A percentile compares a stretch with the other conserved stretches of the same genome.
phyloP scores from a whole-genome alignment of 768 basidiomycete species.

The Lactarius psammicola region DNA sequence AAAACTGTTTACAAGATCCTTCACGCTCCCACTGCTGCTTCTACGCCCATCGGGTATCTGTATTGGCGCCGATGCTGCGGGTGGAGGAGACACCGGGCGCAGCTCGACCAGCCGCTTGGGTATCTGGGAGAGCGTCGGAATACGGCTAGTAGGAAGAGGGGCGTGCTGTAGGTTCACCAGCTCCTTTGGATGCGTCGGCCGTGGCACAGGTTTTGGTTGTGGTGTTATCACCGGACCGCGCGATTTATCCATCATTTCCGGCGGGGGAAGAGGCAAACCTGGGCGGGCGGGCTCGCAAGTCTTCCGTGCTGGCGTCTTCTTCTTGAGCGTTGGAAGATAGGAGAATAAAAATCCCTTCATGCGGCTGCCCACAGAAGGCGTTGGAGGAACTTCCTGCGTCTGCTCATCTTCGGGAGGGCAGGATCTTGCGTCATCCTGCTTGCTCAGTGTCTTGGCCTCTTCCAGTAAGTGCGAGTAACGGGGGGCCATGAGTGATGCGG shows the following conservation, averaged over 20 bases:
- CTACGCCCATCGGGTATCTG: conserved; percentile 43
- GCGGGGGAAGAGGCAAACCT: conserved; percentile 56
- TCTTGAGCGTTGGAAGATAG: conserved; percentile 54
- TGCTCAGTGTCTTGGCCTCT: conserved; percentile 46
- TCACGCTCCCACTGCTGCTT: conserved; percentile 69
- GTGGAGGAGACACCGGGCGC: conserved; percentile 45
- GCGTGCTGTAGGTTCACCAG: conserved; percentile 60
- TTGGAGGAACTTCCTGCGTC: conserved; percentile 22
- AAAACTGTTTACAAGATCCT: conserved; percentile 64
- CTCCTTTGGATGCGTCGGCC: conserved; percentile 56
- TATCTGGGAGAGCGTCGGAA: conserved; percentile 42
- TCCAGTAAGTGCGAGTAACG: conserved; percentile 58
- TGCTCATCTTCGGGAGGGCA: neutral
- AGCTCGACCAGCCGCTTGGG: conserved; percentile 60
- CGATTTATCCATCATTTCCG: conserved; percentile 47
- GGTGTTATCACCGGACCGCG: conserved; percentile 63
- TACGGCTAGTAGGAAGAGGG: conserved; percentile 40
- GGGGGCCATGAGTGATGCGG: conserved; percentile 49
- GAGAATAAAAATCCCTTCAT: conserved; percentile 60
- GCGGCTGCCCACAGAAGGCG: conserved; percentile 46
- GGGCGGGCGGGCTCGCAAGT: conserved; percentile 34
- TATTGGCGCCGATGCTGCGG: conserved; percentile 31
- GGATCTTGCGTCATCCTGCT: conserved; percentile 11
- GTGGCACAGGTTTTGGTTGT: conserved; percentile 47
- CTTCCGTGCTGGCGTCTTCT: conserved; percentile 34